Percentiles rank a stretch among this genome's conserved stretches.
Conservation (phyloP, 1,284 basidiomycete genomes). For the Ustilago crameri region DNA sequence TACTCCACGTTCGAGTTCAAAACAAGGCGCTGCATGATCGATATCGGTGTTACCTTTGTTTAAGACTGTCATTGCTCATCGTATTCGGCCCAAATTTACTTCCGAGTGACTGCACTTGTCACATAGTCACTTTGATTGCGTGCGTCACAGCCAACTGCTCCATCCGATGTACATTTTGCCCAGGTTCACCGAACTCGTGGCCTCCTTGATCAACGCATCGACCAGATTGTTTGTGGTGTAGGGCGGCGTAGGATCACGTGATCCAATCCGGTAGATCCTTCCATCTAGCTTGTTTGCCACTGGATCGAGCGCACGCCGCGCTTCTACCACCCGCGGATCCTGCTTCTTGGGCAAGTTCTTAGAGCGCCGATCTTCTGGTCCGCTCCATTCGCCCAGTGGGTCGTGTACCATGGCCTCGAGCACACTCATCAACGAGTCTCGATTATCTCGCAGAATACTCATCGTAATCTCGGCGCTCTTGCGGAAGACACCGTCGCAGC, state of each 20-base stretch:
- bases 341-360: conserved; percentile 18
- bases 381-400: conserved; percentile 95
- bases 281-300: conserved; percentile 65
- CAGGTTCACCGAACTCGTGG: conserved; percentile 57
- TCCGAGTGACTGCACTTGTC: neutral
- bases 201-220: conserved; percentile 66
- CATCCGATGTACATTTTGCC: conserved; percentile 65
- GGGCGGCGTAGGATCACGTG: conserved; percentile 47
- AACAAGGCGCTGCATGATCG: conserved; percentile 1
- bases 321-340: conserved; percentile 58
- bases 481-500: conserved; percentile 92
- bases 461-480: conserved; percentile 92
- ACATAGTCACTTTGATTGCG: conserved; percentile 4
- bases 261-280: conserved; percentile 48
- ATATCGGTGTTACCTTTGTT: neutral
- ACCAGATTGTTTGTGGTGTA: conserved; percentile 64
- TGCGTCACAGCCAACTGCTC: conserved; percentile 48
- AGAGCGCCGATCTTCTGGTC: conserved; percentile 68
- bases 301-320: conserved; percentile 61
- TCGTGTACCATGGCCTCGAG: conserved; percentile 98
- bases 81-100: neutral
- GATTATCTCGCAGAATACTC: conserved; percentile 86
- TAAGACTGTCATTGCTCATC: neutral
- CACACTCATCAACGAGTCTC: conserved; percentile 93
- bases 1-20: neutral